Evolutionary conservation across 495 filamentous ascomycete genomes (phyloP).

Genomic region (Xylaria scruposa): DNA sequence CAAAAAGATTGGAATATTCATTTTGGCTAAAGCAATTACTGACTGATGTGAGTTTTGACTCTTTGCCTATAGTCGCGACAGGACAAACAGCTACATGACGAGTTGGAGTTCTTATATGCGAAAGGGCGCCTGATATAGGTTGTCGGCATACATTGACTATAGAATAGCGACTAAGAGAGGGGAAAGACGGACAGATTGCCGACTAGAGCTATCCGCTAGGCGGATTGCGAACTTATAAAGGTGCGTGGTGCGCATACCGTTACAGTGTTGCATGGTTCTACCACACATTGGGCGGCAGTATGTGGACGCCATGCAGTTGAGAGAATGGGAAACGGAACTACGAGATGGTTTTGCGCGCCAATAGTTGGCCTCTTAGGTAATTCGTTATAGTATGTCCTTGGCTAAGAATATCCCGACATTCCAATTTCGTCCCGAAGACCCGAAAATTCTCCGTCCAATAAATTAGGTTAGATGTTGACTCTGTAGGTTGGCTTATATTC

Average conservation of each 20-base stretch:
- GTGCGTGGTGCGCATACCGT: background rate
- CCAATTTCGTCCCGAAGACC: background rate
- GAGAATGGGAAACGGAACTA: background rate
- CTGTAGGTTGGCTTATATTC: background rate
- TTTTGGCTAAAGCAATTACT: background rate
- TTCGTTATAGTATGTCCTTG: background rate
- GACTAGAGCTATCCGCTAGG: background rate
- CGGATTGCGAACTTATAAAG: background rate
- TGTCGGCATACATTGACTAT: background rate
- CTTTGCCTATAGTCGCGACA: background rate
- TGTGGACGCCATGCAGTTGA: background rate
- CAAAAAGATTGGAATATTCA: background rate
- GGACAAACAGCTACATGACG: background rate
- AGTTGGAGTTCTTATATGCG: background rate
- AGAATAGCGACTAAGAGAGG: background rate
- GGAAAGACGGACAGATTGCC: constrained; percentile 1
- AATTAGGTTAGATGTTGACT: background rate
- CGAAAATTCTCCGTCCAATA: background rate
- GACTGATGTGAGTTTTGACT: background rate
- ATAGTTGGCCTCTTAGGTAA: background rate
- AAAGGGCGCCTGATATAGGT: background rate
- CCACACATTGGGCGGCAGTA: background rate
- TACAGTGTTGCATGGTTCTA: background rate
- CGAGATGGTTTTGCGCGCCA: background rate
- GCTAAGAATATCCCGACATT: background rate